Percentiles rank a stretch among this genome's conserved stretches.
phyloP scores from a whole-genome alignment of 805 yeast genomes.

The Metschnikowia arizonensis region DNA sequence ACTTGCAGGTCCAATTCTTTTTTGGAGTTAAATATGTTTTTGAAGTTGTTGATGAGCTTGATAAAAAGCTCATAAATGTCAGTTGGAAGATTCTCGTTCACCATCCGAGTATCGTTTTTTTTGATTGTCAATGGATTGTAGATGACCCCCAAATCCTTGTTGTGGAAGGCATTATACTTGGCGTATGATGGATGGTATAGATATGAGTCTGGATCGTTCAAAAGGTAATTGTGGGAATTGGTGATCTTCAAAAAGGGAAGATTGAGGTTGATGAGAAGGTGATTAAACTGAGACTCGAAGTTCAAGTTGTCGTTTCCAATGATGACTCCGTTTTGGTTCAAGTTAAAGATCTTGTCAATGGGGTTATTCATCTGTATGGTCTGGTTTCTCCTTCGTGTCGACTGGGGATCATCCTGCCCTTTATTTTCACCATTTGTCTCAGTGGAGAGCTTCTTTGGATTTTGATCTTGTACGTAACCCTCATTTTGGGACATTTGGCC shows the following conservation, averaged over 20 bases:
- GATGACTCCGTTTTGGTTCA: slow-evolving; percentile 40
- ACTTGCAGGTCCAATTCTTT: slow-evolving; percentile 45
- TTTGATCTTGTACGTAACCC: background rate
- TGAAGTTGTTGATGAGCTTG: slow-evolving; percentile 41
- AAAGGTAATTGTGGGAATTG: slow-evolving; percentile 39
- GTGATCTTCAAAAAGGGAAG: slow-evolving; percentile 43
- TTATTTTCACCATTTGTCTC: background rate
- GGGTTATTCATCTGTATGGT: slow-evolving; percentile 37
- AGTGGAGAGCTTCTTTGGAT: background rate
- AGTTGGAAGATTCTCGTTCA: slow-evolving; percentile 26
- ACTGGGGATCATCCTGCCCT: slow-evolving; percentile 9
- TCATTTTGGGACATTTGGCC: slow-evolving; percentile 27
- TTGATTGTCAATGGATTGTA: slow-evolving; percentile 38
- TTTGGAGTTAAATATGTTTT: slow-evolving; percentile 34
- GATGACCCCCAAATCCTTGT: slow-evolving; percentile 34
- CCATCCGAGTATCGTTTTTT: slow-evolving; percentile 4
- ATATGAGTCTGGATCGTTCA: slow-evolving; percentile 41
- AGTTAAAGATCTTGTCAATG: slow-evolving; percentile 43
- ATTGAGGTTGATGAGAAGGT: slow-evolving; percentile 39
- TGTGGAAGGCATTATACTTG: slow-evolving; percentile 33
- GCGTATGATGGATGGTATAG: slow-evolving; percentile 38
- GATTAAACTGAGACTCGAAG: slow-evolving; percentile 44
- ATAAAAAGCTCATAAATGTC: slow-evolving; percentile 43
- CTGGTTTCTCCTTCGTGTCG: slow-evolving; percentile 2
- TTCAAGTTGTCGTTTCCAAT: slow-evolving; percentile 44